phyloP scores from a whole-genome alignment of 2,329 filamentous ascomycete species.

The Pseudogymnoascus pannorum region DNA sequence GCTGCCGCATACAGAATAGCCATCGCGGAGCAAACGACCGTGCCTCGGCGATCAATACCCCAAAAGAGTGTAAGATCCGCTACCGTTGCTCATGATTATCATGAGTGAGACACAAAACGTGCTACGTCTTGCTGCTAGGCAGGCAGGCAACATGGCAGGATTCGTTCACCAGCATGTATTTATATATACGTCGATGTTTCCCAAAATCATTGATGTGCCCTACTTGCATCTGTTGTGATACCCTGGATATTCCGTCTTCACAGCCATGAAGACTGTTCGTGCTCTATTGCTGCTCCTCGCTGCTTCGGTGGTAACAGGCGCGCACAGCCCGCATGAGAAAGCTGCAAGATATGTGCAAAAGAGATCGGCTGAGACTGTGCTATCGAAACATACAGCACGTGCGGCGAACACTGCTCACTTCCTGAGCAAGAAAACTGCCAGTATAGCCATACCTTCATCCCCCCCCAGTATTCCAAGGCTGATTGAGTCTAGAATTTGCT shows the following conservation, averaged over 20 bases:
- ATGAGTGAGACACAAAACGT: not conserved
- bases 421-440: constrained; percentile 16
- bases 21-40: not conserved
- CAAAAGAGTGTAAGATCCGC: not conserved
- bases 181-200: not conserved
- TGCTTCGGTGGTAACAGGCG: constrained; percentile 29
- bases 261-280: not conserved
- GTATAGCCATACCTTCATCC: constrained; percentile 11
- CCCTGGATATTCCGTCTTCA: not conserved
- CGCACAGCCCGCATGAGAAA: constrained; percentile 21
- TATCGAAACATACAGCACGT: constrained; percentile 13
- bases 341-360: constrained; percentile 16
- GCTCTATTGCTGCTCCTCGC: constrained; percentile 12
- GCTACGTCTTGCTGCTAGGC: not conserved
- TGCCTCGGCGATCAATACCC: not conserved
- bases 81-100: not conserved
- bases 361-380: constrained; percentile 8
- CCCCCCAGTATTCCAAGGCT: not conserved
- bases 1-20: not conserved
- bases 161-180: not conserved
- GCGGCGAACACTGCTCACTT: constrained; percentile 15
- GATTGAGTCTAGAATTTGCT: constrained; percentile 19
- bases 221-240: not conserved
- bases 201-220: not conserved
- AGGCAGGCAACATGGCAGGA: not conserved